Evolutionary conservation across 2,329 filamentous ascomycete species (phyloP).

Genomic region (Phoma herbarum): DNA sequence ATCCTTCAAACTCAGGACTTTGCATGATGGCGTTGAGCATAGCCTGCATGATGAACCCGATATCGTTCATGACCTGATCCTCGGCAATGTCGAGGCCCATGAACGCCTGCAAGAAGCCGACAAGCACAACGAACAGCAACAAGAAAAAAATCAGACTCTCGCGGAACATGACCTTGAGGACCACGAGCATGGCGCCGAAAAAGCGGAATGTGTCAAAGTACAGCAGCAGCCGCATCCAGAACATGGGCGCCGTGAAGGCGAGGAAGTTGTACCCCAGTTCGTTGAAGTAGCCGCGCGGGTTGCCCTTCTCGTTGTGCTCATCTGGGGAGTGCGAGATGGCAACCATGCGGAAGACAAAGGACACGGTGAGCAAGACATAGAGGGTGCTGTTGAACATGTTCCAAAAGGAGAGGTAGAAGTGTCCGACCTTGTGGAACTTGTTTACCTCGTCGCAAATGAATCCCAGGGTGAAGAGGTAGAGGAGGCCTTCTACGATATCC

Average conservation of each 20-base stretch:
- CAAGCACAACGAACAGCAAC: slow-evolving; percentile 80
- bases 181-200: slow-evolving; percentile 97
- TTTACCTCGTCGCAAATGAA: slow-evolving; percentile 87
- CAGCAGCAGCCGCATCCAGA: slow-evolving; percentile 90
- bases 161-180: slow-evolving; percentile 76
- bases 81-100: slow-evolving; percentile 89
- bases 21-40: slow-evolving; percentile 94
- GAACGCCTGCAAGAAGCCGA: slow-evolving; percentile 92
- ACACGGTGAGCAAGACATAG: slow-evolving; percentile 80
- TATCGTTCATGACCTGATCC: slow-evolving; percentile 68
- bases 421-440: slow-evolving; percentile 94
- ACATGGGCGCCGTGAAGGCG: slow-evolving; percentile 93
- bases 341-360: slow-evolving; percentile 79
- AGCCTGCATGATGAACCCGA: slow-evolving; percentile 76
- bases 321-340: slow-evolving; percentile 68
- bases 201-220: slow-evolving; percentile 95
- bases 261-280: slow-evolving; percentile 91
- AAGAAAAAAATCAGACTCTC: slow-evolving; percentile 94
- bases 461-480: slow-evolving; percentile 91
- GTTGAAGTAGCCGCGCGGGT: slow-evolving; percentile 71
- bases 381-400: slow-evolving; percentile 90
- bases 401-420: slow-evolving; percentile 94
- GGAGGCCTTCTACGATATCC: slow-evolving; percentile 80
- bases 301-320: not conserved
- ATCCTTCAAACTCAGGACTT: slow-evolving; percentile 86